These are phyloP conservation scores for Castanea sativa DNA, from an alignment of 306 rosid species.

Conservation along the genomic window DNA sequence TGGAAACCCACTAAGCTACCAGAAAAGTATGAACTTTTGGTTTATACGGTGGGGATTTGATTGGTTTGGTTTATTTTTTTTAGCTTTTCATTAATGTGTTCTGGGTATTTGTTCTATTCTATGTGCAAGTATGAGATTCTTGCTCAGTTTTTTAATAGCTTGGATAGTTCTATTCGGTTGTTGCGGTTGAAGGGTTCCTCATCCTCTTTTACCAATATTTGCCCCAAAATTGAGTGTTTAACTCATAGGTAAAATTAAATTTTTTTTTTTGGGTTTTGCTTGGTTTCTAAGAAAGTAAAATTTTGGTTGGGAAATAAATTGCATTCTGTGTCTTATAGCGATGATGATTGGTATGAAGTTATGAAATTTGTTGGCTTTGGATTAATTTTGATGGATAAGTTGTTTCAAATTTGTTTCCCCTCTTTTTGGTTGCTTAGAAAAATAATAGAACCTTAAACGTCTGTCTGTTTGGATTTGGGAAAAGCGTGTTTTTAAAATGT, in stretches of 20 bases:
- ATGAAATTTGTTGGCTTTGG: too few species aligned
- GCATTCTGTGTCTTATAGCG: too few species aligned
- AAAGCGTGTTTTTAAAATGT: background rate
- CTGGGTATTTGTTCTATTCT: background rate
- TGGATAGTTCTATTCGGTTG: slow-evolving; percentile 57
- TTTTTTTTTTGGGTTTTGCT: background rate
- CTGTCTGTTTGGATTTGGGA: background rate
- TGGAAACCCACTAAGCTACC: slow-evolving; percentile 34
- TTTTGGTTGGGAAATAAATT: too few species aligned
- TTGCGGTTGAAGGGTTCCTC: slow-evolving; percentile 39
- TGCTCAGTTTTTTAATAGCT: slow-evolving; percentile 47
- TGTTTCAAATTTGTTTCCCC: too few species aligned
- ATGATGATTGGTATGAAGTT: too few species aligned
- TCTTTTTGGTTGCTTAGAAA: too few species aligned
- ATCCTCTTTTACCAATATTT: slow-evolving; percentile 43
- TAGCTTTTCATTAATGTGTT: background rate
- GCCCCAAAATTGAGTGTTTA: slow-evolving; percentile 49
- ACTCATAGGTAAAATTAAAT: slow-evolving; percentile 56
- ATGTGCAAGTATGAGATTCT: slow-evolving; percentile 52
- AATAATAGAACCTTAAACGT: background rate
- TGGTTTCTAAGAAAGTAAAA: background rate
- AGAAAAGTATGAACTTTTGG: slow-evolving; percentile 36
- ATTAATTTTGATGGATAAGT: too few species aligned
- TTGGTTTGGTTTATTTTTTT: background rate
- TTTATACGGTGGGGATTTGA: background rate